phyloP scores from a whole-genome alignment of 208 protist genomes.

The Acanthamoeba sp. region DNA sequence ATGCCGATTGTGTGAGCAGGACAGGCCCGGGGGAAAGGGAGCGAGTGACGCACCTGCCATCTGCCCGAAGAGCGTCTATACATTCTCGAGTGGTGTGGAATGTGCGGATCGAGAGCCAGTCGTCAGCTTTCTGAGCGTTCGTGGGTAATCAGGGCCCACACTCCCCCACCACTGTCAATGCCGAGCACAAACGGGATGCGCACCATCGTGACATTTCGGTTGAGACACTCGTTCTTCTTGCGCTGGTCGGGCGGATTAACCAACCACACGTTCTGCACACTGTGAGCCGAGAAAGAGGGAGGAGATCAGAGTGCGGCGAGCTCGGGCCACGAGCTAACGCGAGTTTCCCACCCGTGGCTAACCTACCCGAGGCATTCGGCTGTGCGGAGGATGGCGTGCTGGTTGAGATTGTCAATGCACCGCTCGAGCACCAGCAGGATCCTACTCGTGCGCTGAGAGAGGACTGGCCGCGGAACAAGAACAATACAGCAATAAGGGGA shows the following conservation, averaged over 20 bases:
- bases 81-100: slow-evolving; percentile 43
- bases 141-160: background rate
- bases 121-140: slow-evolving; percentile 13
- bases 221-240: slow-evolving; percentile 47
- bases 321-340: background rate
- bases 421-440: slow-evolving; percentile 80
- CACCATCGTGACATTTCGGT: slow-evolving; percentile 48
- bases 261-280: slow-evolving; percentile 63
- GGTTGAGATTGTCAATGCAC: slow-evolving; percentile 78
- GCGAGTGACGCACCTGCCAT: background rate
- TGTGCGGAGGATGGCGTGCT: slow-evolving; percentile 78
- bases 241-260: background rate
- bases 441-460: slow-evolving; percentile 68
- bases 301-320: no score
- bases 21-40: background rate
- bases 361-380: slow-evolving; percentile 75
- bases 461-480: background rate
- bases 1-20: background rate
- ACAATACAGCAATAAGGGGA: background rate
- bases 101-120: slow-evolving; percentile 53
- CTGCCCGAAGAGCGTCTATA: slow-evolving; percentile 1
- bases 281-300: background rate
- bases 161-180: no score
- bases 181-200: background rate
- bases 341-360: background rate